Conservation (phyloP, 2,329 filamentous ascomycete genomes). For the Penicillium sp. region DNA sequence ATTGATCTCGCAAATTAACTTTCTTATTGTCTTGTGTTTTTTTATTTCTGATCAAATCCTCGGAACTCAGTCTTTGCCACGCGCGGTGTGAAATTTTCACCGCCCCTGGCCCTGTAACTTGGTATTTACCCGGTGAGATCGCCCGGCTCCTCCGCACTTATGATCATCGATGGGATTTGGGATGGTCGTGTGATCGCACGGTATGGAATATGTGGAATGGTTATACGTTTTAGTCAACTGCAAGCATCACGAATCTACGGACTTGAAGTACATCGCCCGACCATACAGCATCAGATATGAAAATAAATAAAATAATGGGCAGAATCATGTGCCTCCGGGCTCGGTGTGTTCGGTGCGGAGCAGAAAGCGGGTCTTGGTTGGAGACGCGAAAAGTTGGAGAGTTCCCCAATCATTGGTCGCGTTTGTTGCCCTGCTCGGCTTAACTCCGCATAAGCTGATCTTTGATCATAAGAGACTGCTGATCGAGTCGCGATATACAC, state of each 20-base stretch:
- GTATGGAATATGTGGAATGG: no score
- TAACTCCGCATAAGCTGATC: no score
- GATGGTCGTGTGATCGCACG: no score
- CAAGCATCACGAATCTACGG: no score
- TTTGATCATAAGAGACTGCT: no score
- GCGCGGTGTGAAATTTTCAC: constrained; percentile 14
- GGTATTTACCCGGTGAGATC: constrained; percentile 22
- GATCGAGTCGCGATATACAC: no score
- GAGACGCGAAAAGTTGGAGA: constrained; percentile 15
- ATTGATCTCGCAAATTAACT: no score
- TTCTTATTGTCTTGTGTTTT: not conserved
- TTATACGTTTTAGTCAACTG: no score
- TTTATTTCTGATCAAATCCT: not conserved
- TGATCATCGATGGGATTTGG: no score
- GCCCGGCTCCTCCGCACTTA: no score
- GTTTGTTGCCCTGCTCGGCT: constrained; percentile 11
- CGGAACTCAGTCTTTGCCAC: not conserved
- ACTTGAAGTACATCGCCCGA: no score
- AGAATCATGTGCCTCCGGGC: constrained; percentile 13
- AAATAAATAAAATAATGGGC: not conserved
- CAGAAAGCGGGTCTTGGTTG: constrained; percentile 6
- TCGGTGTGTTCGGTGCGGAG: constrained; percentile 17
- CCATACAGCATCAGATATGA: no score
- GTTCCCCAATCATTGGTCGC: constrained; percentile 2
- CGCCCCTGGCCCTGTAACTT: constrained; percentile 5